Base-by-base conservation (phyloP, 371 early-diverging fungal genomes). In the Saksenaea oblongispora region DNA sequence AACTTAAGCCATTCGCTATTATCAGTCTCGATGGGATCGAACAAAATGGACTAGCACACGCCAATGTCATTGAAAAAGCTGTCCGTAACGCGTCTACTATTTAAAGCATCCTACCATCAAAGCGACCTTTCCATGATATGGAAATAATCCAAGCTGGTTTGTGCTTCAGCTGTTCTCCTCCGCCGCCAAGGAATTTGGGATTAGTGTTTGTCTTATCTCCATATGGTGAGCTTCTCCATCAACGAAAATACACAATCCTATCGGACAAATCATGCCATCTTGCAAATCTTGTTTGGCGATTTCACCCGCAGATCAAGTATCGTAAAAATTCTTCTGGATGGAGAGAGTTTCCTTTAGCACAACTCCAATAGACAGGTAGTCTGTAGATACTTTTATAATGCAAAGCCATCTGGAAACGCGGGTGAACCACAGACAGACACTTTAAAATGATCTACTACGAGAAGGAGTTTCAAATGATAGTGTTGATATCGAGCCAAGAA, bases 241-340 rank as follows among this genome's bases (percentile, higher is more conserved):
- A 34, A 34, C 34, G 35, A 5, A 5, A 56, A 24, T 56, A 34
- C 35, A 36, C 22, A 18, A 10, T 0, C 18, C 57, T 56, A 27
- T 18, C 57, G n/a, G 34, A 27, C 35, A 18, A 56, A 35, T 31
- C 34, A 34, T 56, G 57, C 37, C 34, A 27, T 9, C 3, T 56
- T 18, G 35, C 36, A 22, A 36, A 37, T 56, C 28, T 34, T 7
- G 56, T 54, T 24, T 62, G 56, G 62, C 18, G 15, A 26, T 27
- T 54, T 31, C 56, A 56, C 22, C 70, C 66, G 7, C 62, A 62
- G 44, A 54, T 61, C 11, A 62, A 61, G 35, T 59, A 35, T 24
- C n/a, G n/a, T n/a, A n/a, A n/a, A n/a, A n/a, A n/a, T n/a, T n/a
- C n/a, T n/a, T n/a, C n/a, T n/a, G n/a, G n/a, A n/a, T n/a, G n/a